Percentiles rank a stretch among this genome's conserved stretches.
phyloP scores from a whole-genome alignment of 1,284 basidiomycete genomes.

The Ustilago vetiveriae region DNA sequence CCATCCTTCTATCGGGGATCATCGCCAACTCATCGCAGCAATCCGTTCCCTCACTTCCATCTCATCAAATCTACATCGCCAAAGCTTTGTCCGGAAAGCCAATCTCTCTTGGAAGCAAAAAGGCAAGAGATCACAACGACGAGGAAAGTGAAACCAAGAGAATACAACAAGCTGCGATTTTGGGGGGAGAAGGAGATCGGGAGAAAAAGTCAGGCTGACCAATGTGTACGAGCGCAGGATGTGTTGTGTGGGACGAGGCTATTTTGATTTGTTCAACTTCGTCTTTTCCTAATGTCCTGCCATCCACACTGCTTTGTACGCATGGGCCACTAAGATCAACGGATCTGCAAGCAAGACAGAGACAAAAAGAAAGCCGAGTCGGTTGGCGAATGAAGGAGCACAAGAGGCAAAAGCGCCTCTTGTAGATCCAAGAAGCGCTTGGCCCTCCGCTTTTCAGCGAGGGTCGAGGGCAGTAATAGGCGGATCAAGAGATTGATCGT shows the following conservation, averaged over 20 bases:
- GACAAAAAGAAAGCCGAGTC: background rate
- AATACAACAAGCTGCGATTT: constrained; percentile 49
- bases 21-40: too few species aligned
- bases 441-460: too few species aligned
- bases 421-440: too few species aligned
- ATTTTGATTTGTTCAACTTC: too few species aligned
- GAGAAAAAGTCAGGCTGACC: constrained; percentile 1
- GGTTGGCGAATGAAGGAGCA: background rate
- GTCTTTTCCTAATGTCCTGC: constrained; percentile 2
- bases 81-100: constrained; percentile 21
- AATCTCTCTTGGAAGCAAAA: constrained; percentile 36
- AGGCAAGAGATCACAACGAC: constrained; percentile 25
- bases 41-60: too few species aligned
- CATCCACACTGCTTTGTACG: constrained; percentile 2
- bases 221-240: constrained; percentile 23
- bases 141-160: constrained; percentile 8
- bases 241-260: constrained; percentile 2
- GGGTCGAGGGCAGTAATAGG: constrained; percentile 1
- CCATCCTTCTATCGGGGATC: too few species aligned
- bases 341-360: too few species aligned
- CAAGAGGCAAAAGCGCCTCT: constrained; percentile 7
- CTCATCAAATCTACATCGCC: too few species aligned
- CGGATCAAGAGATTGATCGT: too few species aligned
- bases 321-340: too few species aligned
- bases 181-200: constrained; percentile 8